Evolutionary conservation across 1,284 basidiomycete species (phyloP), one percentile per base, ranked within the genome.

Genomic region (Chiua sp.): DNA sequence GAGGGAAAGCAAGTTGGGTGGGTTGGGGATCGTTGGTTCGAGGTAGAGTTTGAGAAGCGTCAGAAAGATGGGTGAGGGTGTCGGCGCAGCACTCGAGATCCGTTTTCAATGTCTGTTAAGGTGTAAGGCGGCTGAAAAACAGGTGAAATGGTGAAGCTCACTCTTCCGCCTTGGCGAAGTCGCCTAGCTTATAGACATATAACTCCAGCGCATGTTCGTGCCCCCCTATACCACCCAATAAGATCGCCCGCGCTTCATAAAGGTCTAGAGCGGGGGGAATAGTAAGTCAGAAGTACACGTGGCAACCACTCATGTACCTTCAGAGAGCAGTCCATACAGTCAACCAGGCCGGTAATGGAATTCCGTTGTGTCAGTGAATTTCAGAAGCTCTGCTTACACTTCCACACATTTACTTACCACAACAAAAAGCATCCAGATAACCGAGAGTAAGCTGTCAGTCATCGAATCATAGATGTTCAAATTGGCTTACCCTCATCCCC

Each of bases 171-270:
- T 93, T 93, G 16, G 77, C 64, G 71, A 90, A 92, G 71, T 97
- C 92, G 39, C 88, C 82, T 32, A 98, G 80, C 49, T 87, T 86
- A 70, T 97, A 91, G 1, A 96, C 95, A 73, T 98, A 98, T 30
- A 98, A 86, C 69, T 94, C 91, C 28, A 99, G 84, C 0, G 97
- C 97, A 61, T 91, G 93, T 66, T 97, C 93, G 68, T 99, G 96
- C 60, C 93, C 88, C 1, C 93, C 94, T 61, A 98, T 82, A 23
- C 92, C 85, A 4, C 97, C 98, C 6, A 98, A 80, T 5, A 99
- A 81, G 57, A 97, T 87, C 0, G 98, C 97, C 44, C 95, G 87
- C 2, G 93, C 94, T 72, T 97, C 93, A 60, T 86, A 93, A 53
- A 96, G 80, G 65, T 93, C 93, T 91, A 68, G 7, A n/a, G 6